Evolutionary conservation across 1,284 basidiomycete genomes (phyloP).

Genomic region (Pseudozyma thailandica): DNA sequence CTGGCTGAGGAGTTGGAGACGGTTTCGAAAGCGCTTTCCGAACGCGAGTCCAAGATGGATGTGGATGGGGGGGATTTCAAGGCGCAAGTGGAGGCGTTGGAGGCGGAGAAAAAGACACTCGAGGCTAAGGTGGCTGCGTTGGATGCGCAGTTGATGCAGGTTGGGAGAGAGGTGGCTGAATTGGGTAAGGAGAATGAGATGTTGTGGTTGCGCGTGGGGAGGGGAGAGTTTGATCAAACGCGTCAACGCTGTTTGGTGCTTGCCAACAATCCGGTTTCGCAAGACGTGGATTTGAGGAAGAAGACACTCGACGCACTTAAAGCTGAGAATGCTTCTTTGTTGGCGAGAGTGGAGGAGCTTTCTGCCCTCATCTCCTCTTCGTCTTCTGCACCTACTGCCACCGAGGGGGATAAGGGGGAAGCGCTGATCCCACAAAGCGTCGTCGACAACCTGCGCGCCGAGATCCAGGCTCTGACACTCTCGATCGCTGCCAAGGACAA

Average conservation of each 20-base stretch:
- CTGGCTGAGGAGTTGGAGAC: constrained; percentile 16
- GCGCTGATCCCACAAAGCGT: constrained; percentile 73
- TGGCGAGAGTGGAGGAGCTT: constrained; percentile 67
- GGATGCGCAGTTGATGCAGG: constrained; percentile 36
- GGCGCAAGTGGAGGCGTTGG: neutral
- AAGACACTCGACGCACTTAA: constrained; percentile 77
- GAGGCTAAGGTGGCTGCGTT: constrained; percentile 53
- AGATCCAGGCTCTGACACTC: constrained; percentile 75
- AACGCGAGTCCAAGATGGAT: constrained; percentile 21
- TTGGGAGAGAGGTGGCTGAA: constrained; percentile 72
- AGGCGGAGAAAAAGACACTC: constrained; percentile 29
- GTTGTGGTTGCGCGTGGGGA: constrained; percentile 72
- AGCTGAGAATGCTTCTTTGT: constrained; percentile 79
- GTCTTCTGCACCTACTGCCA: neutral
- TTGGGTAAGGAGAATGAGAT: constrained; percentile 80
- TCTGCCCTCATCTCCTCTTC: constrained; percentile 37
- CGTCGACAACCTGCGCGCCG: constrained; percentile 75
- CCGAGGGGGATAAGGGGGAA: constrained; percentile 66
- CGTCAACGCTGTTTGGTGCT: constrained; percentile 78
- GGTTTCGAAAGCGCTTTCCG: constrained; percentile 3
- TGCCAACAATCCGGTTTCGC: constrained; percentile 78
- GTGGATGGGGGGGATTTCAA: constrained; percentile 1
- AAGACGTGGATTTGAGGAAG: constrained; percentile 77
- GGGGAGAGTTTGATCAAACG: constrained; percentile 80
- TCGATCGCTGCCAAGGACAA: constrained; percentile 74